Conservation (phyloP, 352 stramenopile species). For the Pythium aquatile region DNA sequence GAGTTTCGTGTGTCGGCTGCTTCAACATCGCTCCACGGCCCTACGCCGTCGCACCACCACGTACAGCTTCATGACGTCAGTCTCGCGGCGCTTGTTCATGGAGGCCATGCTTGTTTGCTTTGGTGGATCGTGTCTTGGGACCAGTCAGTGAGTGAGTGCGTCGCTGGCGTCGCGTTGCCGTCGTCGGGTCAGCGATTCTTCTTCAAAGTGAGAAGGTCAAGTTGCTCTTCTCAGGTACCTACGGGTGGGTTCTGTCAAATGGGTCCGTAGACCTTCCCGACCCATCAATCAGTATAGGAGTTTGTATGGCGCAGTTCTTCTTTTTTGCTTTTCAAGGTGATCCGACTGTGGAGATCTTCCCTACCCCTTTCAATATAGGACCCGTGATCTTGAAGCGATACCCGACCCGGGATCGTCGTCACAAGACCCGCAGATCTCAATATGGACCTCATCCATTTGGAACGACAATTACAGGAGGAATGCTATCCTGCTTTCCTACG, state of each 20-base stretch:
- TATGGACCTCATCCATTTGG: constrained; percentile 1
- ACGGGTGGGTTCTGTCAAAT: constrained; percentile 14
- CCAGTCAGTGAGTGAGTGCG: neutral
- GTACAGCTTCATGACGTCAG: constrained; percentile 91
- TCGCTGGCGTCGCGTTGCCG: neutral
- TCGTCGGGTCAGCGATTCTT: constrained; percentile 15
- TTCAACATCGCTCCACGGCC: neutral
- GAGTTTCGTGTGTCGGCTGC: neutral
- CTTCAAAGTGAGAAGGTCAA: constrained; percentile 25
- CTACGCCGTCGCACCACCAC: constrained; percentile 5
- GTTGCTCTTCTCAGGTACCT: constrained; percentile 23
- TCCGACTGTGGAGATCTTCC: constrained; percentile 3
- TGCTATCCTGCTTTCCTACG: neutral
- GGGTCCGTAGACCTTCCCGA: neutral
- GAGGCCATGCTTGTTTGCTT: constrained; percentile 44
- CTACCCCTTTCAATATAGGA: constrained; percentile 7
- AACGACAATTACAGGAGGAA: neutral
- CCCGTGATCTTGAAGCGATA: constrained; percentile 23
- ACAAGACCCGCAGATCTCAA: neutral
- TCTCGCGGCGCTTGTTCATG: constrained; percentile 83
- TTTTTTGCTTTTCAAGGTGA: constrained; percentile 19
- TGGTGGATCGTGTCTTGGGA: neutral
- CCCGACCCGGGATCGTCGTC: neutral
- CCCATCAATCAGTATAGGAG: constrained; percentile 8
- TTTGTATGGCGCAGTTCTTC: constrained; percentile 12